These are phyloP conservation scores for Dioszegia aurantiaca DNA, from an alignment of 768 basidiomycete species.

Conservation along the genomic window DNA sequence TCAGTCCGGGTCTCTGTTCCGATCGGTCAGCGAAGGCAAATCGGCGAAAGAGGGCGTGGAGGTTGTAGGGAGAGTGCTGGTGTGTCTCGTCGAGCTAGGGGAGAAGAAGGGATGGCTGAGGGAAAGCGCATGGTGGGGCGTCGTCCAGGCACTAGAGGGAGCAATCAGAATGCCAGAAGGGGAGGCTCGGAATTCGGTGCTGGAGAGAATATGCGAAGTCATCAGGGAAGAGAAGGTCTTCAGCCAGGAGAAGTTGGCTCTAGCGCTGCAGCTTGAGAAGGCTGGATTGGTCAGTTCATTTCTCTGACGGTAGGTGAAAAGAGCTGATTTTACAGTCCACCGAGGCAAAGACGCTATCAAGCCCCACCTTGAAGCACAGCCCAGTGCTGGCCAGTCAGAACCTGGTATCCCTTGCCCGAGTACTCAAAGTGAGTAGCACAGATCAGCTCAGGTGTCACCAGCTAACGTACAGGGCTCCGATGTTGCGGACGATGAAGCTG, in stretches of 20 bases:
- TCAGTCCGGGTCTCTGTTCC: conserved; percentile 76
- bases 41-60: conserved; percentile 61
- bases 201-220: conserved; percentile 57
- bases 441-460: conserved; percentile 6
- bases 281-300: conserved; percentile 55
- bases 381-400: conserved; percentile 71
- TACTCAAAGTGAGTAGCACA: conserved; percentile 65
- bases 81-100: conserved; percentile 66
- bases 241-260: conserved; percentile 84
- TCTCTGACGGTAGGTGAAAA: neutral
- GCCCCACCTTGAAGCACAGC: conserved; percentile 72
- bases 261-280: conserved; percentile 69
- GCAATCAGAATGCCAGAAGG: conserved; percentile 60
- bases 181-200: conserved; percentile 68
- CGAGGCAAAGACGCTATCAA: conserved; percentile 65
- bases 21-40: conserved; percentile 29
- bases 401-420: conserved; percentile 66
- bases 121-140: conserved; percentile 85
- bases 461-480: conserved; percentile 49
- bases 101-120: conserved; percentile 84
- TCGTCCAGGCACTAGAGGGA: conserved; percentile 64
- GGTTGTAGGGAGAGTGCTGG: conserved; percentile 61
- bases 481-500: conserved; percentile 60
- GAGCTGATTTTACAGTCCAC: conserved; percentile 51
- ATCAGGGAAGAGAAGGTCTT: conserved; percentile 63